Percentiles rank a stretch among this genome's conserved stretches.
These are phyloP conservation scores for Gloeopeniophorella convolvens DNA, from an alignment of 768 basidiomycete species.

Conservation along the genomic window DNA sequence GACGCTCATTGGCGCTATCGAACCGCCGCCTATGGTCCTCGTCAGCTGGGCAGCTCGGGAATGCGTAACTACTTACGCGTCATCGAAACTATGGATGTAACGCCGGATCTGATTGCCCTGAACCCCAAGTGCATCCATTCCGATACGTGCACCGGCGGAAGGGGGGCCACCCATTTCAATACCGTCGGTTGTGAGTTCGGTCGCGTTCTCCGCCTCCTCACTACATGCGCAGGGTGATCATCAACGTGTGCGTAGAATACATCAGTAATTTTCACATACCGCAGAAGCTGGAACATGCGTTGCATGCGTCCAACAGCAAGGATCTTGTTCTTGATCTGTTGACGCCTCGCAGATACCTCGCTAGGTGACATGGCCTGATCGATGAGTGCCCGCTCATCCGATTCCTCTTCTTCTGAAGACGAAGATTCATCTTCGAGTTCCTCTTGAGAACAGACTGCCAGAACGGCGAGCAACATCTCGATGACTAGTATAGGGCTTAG, in stretches of 20 bases:
- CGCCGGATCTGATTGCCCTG: slow-evolving; percentile 52
- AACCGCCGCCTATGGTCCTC: slow-evolving; percentile 50
- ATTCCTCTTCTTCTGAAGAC: slow-evolving; percentile 42
- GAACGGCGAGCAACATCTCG: slow-evolving; percentile 96
- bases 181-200: slow-evolving; percentile 46
- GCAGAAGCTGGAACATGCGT: slow-evolving; percentile 79
- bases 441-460: slow-evolving; percentile 94
- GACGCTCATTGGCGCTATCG: slow-evolving; percentile 68
- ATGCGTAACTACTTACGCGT: slow-evolving; percentile 49
- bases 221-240: slow-evolving; percentile 31
- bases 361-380: slow-evolving; percentile 28
- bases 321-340: slow-evolving; percentile 91
- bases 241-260: background rate
- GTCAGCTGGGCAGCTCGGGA: slow-evolving; percentile 1
- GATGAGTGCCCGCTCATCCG: background rate
- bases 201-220: slow-evolving; percentile 73
- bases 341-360: slow-evolving; percentile 48
- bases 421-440: slow-evolving; percentile 73
- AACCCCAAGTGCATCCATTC: slow-evolving; percentile 54
- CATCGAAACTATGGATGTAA: slow-evolving; percentile 65
- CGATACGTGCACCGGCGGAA: slow-evolving; percentile 25
- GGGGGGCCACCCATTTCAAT: slow-evolving; percentile 27
- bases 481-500: slow-evolving; percentile 50
- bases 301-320: slow-evolving; percentile 90
- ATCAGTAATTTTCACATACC: slow-evolving; percentile 42